phyloP scores from a whole-genome alignment of 1,284 basidiomycete genomes.

The Chalciporus sp. region DNA sequence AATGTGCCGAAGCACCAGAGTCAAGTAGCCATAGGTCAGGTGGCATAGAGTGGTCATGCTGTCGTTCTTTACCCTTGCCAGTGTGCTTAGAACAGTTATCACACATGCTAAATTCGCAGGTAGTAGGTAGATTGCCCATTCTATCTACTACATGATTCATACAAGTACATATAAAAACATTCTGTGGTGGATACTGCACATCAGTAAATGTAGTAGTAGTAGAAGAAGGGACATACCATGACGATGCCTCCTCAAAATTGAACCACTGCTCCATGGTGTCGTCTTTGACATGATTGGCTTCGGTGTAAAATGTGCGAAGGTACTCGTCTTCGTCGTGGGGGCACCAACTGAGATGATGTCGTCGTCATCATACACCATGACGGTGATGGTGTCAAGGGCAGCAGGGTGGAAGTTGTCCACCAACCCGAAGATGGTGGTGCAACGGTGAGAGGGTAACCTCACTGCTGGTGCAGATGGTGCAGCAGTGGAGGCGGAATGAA shows the following conservation, averaged over 20 bases:
- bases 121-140: not conserved
- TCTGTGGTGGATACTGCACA: not conserved
- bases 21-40: not conserved
- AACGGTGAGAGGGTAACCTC: no score
- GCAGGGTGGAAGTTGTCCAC: no score
- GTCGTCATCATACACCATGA: no score
- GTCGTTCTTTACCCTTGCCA: not conserved
- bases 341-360: no score
- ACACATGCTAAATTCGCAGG: not conserved
- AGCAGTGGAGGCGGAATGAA: no score
- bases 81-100: not conserved
- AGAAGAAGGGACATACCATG: not conserved
- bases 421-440: no score
- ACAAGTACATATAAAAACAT: not conserved
- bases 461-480: no score
- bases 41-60: no score
- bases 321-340: no score
- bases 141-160: not conserved
- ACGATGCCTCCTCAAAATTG: not conserved
- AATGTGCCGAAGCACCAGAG: not conserved
- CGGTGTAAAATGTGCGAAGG: no score
- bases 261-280: not conserved
- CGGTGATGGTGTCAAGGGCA: no score
- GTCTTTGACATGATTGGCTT: no score
- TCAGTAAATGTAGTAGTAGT: not conserved